phyloP scores from a whole-genome alignment of 2,329 filamentous ascomycete species.

The Periconia sp. region DNA sequence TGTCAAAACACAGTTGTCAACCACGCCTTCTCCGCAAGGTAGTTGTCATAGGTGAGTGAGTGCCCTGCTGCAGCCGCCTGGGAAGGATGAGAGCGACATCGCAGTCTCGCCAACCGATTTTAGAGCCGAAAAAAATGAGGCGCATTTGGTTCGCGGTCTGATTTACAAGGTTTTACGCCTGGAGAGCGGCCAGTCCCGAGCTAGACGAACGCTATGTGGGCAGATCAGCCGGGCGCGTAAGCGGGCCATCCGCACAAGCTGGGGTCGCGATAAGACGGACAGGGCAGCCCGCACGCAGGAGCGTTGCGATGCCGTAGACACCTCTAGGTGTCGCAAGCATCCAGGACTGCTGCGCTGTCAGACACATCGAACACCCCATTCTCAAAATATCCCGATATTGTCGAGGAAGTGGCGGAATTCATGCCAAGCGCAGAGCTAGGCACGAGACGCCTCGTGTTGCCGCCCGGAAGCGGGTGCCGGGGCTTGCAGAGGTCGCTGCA shows the following conservation, averaged over 20 bases:
- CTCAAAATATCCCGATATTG: constrained; percentile 18
- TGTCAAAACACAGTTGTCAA: constrained; percentile 4
- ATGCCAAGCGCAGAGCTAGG: constrained; percentile 33
- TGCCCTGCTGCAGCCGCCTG: constrained; percentile 9
- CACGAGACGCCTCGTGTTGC: constrained; percentile 43
- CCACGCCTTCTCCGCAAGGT: constrained; percentile 5
- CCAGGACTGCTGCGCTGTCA: constrained; percentile 12
- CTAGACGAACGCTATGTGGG: constrained; percentile 30
- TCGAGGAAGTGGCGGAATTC: constrained; percentile 12
- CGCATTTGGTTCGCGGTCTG: constrained; percentile 23
- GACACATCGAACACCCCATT: constrained; percentile 20
- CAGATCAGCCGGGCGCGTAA: constrained; percentile 48
- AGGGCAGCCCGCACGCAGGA: constrained; percentile 18
- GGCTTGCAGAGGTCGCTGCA: constrained; percentile 41
- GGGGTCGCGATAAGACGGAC: constrained; percentile 32
- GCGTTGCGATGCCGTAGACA: constrained; percentile 9
- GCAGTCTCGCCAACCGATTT: constrained; percentile 22
- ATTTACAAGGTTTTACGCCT: constrained; percentile 29
- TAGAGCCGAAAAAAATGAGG: constrained; percentile 32
- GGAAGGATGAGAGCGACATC: constrained; percentile 28
- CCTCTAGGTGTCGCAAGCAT: constrained; percentile 10
- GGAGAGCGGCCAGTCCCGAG: constrained; percentile 45
- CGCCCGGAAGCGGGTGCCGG: constrained; percentile 44
- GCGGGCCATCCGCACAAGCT: constrained; percentile 31
- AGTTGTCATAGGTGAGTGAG: constrained; percentile 10